phyloP scores from a whole-genome alignment of 2,329 filamentous ascomycete genomes.

The Pseudopithomyces chartarum region DNA sequence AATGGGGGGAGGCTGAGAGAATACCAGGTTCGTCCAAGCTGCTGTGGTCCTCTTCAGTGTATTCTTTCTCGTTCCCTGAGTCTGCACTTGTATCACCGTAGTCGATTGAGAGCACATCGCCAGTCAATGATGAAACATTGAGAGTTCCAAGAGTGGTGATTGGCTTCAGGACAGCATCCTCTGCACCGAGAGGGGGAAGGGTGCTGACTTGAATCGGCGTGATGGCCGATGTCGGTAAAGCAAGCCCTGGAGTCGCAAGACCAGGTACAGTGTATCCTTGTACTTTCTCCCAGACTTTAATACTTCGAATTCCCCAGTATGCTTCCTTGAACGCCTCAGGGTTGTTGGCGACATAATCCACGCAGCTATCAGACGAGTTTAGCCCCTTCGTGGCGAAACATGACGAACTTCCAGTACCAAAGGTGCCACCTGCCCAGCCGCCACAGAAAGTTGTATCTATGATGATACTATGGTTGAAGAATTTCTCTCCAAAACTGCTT shows the following conservation, averaged over 20 bases:
- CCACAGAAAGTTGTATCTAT: constrained; percentile 79
- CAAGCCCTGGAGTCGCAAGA: background rate
- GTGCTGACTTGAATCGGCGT: background rate
- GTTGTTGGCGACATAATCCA: constrained; percentile 23
- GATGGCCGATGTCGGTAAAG: background rate
- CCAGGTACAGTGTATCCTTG: background rate
- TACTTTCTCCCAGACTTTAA: constrained; percentile 46
- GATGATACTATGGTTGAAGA: constrained; percentile 73
- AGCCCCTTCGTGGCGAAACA: constrained; percentile 51
- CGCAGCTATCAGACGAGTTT: constrained; percentile 27
- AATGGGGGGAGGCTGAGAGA: background rate
- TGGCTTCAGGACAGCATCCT: background rate
- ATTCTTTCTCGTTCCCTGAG: background rate
- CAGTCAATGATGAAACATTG: constrained; percentile 13
- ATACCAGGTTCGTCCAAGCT: background rate
- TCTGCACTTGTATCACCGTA: background rate
- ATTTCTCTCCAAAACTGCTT: constrained; percentile 51
- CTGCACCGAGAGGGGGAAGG: background rate
- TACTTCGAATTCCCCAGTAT: constrained; percentile 50
- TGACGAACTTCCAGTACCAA: constrained; percentile 31
- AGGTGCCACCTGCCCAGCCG: constrained; percentile 27
- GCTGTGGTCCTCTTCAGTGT: background rate
- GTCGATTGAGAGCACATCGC: constrained; percentile 7
- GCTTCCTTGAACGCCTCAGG: constrained; percentile 28
- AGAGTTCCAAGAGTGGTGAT: background rate